Percentiles rank a stretch among this genome's conserved stretches.
Conservation (phyloP, 495 filamentous ascomycete species). For the Xylaria venustula region DNA sequence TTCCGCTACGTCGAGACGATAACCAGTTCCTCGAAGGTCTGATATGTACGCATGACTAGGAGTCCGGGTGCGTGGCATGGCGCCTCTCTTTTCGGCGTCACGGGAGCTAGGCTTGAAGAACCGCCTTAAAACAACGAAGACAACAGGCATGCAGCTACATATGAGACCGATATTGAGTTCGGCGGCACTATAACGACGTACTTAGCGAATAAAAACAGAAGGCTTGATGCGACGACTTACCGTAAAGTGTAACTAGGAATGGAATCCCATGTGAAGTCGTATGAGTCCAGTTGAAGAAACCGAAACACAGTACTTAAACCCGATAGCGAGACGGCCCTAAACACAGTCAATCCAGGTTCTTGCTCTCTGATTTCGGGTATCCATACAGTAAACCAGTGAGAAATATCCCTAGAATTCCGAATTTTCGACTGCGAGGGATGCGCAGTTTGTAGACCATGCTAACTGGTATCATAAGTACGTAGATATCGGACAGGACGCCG, state of each 20-base stretch:
- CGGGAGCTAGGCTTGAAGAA: not conserved
- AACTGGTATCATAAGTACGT: constrained; percentile 18
- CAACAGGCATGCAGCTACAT: constrained; percentile 10
- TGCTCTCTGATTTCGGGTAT: too few species aligned
- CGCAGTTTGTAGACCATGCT: constrained; percentile 11
- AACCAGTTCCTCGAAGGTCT: not conserved
- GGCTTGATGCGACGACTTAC: not conserved
- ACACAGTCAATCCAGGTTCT: not conserved
- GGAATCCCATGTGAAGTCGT: constrained; percentile 14
- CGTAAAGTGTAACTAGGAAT: constrained; percentile 12
- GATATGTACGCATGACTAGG: constrained; percentile 6
- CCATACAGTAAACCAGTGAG: constrained; percentile 17
- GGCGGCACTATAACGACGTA: not conserved
- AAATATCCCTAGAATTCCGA: constrained; percentile 17
- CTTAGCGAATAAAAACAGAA: not conserved
- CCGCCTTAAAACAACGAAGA: constrained; percentile 5
- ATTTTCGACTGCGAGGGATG: constrained; percentile 2
- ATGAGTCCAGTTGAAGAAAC: constrained; percentile 2
- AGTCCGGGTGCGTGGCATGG: not conserved
- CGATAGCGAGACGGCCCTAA: constrained; percentile 7
- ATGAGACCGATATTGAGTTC: constrained; percentile 14
- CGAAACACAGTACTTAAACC: constrained; percentile 9
- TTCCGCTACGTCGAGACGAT: not conserved
- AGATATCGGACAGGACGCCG: constrained; percentile 16
- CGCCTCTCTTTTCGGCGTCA: not conserved